These are phyloP conservation scores for Ilyonectria mors-panacis DNA, from an alignment of 2,329 filamentous ascomycete species.

Conservation along the genomic window DNA sequence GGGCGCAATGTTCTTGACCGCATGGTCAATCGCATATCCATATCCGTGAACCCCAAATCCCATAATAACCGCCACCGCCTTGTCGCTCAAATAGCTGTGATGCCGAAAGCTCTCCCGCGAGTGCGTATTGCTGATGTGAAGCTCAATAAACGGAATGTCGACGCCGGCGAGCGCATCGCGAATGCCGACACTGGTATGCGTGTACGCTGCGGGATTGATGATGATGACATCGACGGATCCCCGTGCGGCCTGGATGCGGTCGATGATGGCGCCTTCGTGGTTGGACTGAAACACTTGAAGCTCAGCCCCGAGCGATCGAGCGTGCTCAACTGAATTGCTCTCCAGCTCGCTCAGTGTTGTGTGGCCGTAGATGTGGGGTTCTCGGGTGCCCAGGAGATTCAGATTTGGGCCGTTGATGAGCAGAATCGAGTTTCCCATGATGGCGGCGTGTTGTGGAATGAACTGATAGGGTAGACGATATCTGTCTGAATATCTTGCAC, in stretches of 20 bases:
- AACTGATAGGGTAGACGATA: background rate
- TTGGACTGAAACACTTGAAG: conserved; percentile 78
- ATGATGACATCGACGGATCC: conserved; percentile 73
- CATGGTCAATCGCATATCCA: conserved; percentile 24
- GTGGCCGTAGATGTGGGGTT: conserved; percentile 81
- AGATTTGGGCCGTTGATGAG: conserved; percentile 88
- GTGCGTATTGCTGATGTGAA: conserved; percentile 85
- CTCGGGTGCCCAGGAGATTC: conserved; percentile 82
- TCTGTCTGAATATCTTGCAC: background rate
- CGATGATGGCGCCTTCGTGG: conserved; percentile 81
- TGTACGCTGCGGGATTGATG: conserved; percentile 83
- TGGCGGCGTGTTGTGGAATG: background rate
- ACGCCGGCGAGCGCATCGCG: conserved; percentile 80
- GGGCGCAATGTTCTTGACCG: conserved; percentile 14
- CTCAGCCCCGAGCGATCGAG: conserved; percentile 57
- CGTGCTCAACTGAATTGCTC: conserved; percentile 57
- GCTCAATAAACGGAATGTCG: conserved; percentile 80
- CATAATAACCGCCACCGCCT: conserved; percentile 76
- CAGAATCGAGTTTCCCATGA: conserved; percentile 64
- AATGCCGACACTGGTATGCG: conserved; percentile 82
- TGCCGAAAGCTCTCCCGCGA: conserved; percentile 77
- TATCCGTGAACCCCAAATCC: conserved; percentile 26
- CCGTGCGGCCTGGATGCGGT: conserved; percentile 79
- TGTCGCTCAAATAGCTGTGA: conserved; percentile 80
- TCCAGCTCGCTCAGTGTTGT: conserved; percentile 77